A percentile compares a stretch with the other conserved stretches of the same genome.
phyloP scores from a whole-genome alignment of 768 basidiomycete genomes.

The Kwoniella shandongensis region DNA sequence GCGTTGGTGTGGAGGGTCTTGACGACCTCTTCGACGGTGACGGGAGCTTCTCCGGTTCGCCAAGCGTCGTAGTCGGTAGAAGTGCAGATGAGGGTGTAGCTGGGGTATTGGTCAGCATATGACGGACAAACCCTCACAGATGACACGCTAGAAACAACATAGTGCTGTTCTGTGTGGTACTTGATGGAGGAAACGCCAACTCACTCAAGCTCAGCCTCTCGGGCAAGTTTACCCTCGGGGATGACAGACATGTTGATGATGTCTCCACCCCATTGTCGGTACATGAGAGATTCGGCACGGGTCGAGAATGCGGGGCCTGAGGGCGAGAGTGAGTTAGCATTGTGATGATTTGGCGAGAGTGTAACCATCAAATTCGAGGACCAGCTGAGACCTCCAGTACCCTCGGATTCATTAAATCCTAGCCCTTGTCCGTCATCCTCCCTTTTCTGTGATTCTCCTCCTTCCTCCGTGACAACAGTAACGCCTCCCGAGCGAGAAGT shows the following conservation, averaged over 20 bases:
- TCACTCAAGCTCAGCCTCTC: constrained; percentile 90
- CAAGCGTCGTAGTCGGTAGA: constrained; percentile 94
- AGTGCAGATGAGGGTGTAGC: constrained; percentile 80
- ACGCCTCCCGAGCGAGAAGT: background rate
- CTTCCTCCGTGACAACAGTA: too few relatives aligned
- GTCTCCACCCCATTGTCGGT: constrained; percentile 74
- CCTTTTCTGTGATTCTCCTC: too few relatives aligned
- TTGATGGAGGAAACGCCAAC: constrained; percentile 29
- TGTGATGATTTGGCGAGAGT: too few relatives aligned
- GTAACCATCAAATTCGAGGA: too few relatives aligned
- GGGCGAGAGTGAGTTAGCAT: background rate
- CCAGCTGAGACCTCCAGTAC: too few relatives aligned
- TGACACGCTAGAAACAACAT: background rate
- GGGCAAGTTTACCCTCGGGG: constrained; percentile 93
- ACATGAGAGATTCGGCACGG: constrained; percentile 93
- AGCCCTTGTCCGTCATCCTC: too few relatives aligned
- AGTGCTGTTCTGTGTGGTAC: background rate
- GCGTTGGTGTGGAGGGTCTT: constrained; percentile 85
- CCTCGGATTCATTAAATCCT: too few relatives aligned
- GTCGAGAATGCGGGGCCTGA: constrained; percentile 79
- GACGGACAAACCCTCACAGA: background rate
- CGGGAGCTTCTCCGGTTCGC: constrained; percentile 73
- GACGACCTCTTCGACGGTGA: constrained; percentile 88
- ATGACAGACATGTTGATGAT: constrained; percentile 82
- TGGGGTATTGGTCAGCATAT: constrained; percentile 47